Conservation (phyloP, 2,329 filamentous ascomycete species). For the Arthrobotrys iridis region DNA sequence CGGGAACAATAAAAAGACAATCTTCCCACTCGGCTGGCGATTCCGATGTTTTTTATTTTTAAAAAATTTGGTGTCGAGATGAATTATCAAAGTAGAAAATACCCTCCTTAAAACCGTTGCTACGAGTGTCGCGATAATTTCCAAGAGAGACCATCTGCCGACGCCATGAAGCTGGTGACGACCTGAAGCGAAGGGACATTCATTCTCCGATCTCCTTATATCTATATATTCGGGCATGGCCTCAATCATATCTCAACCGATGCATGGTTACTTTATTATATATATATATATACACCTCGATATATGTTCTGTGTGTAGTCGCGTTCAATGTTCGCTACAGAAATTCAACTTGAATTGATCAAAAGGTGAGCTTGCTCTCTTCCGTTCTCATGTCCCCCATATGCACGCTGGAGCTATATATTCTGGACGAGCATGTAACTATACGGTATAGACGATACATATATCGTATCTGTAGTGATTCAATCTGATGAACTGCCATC, state of each 20-base stretch:
- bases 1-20: background rate
- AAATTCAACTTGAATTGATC: background rate
- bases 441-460: background rate
- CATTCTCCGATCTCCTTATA: background rate
- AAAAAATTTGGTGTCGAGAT: constrained; percentile 72
- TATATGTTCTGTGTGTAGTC: too few species aligned
- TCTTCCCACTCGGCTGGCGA: constrained; percentile 72
- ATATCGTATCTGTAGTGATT: background rate
- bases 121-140: constrained; percentile 69
- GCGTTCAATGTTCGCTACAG: background rate
- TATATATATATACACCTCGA: background rate
- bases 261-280: background rate
- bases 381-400: background rate
- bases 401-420: too few species aligned
- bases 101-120: constrained; percentile 81
- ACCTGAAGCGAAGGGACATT: constrained; percentile 66
- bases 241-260: background rate
- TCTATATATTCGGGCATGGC: background rate
- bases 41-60: constrained; percentile 65
- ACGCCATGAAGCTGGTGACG: constrained; percentile 74
- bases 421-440: too few species aligned
- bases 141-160: constrained; percentile 62
- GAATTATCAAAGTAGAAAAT: constrained; percentile 61
- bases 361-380: constrained; percentile 1
- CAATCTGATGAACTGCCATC: constrained; percentile 35